Percentiles rank a stretch among this genome's conserved stretches.
Evolutionary conservation across 2,329 filamentous ascomycete genomes (phyloP).

Genomic region (Corynespora cassiicola): DNA sequence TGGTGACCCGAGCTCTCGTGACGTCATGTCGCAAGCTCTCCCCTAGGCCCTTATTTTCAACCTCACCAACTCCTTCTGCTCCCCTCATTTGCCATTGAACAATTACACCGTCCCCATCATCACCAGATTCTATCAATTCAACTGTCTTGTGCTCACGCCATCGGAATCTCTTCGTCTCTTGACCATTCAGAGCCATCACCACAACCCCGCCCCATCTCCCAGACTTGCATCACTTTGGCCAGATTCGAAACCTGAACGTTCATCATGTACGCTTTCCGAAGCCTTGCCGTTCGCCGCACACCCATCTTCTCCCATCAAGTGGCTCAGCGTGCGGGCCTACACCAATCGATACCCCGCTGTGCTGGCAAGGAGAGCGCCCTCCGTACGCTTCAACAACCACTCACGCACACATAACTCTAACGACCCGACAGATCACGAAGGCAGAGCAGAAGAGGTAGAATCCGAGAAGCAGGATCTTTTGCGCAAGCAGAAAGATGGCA

Average conservation of each 20-base stretch:
- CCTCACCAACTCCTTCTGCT: too few species aligned
- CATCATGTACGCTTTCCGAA: conserved; percentile 41
- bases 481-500: conserved; percentile 51
- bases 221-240: too few species aligned
- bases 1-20: conserved; percentile 2
- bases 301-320: conserved; percentile 32
- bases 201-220: not conserved
- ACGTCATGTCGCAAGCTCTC: conserved; percentile 7
- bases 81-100: too few species aligned
- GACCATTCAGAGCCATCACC: not conserved
- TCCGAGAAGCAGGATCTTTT: conserved; percentile 51
- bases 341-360: conserved; percentile 42
- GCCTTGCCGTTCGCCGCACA: conserved; percentile 36
- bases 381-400: conserved; percentile 40
- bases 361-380: conserved; percentile 54
- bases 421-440: conserved; percentile 30
- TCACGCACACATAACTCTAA: not conserved
- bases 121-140: too few species aligned
- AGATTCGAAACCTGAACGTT: not conserved
- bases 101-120: too few species aligned
- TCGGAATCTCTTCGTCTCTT: not conserved
- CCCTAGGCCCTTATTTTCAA: too few species aligned
- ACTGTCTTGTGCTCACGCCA: too few species aligned
- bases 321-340: conserved; percentile 46
- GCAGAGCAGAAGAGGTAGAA: conserved; percentile 49